A percentile compares a stretch with the other conserved stretches of the same genome.
Evolutionary conservation across 1,284 basidiomycete species (phyloP).

Genomic region (Ceratorhiza oryzae-sativae): DNA sequence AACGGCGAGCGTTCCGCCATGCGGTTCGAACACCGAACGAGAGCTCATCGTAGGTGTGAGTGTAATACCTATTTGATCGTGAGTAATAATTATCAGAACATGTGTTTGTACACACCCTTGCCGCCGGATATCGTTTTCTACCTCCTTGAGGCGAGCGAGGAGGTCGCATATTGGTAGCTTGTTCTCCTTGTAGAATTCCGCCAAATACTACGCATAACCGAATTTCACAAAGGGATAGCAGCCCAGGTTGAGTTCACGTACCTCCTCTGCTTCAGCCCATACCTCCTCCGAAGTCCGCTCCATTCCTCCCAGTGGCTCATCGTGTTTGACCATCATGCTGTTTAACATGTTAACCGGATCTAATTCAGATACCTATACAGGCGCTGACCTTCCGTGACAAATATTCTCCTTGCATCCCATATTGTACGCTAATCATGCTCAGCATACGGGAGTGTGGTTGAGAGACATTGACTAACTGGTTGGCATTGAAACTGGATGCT

Average conservation of each 20-base stretch:
- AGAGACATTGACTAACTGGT: constrained; percentile 6
- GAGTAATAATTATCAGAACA: background rate
- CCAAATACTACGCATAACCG: background rate
- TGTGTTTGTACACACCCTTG: background rate
- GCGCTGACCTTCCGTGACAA: constrained; percentile 22
- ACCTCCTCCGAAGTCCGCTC: constrained; percentile 19
- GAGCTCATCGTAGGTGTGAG: constrained; percentile 25
- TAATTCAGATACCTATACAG: background rate
- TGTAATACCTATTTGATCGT: constrained; percentile 10
- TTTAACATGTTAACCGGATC: background rate
- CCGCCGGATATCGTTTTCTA: constrained; percentile 13
- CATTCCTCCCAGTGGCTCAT: constrained; percentile 22
- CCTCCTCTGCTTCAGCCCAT: constrained; percentile 24
- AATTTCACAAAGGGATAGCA: background rate
- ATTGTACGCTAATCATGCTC: constrained; percentile 5
- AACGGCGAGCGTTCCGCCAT: constrained; percentile 26
- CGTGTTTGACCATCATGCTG: constrained; percentile 34
- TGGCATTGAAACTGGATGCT: constrained; percentile 22
- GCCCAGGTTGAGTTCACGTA: background rate
- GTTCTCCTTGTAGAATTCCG: constrained; percentile 28
- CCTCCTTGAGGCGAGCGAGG: constrained; percentile 9
- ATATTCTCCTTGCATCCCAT: constrained; percentile 32
- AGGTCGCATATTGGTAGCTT: constrained; percentile 24
- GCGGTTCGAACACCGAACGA: constrained; percentile 25
- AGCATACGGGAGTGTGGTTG: too few species aligned